Evolutionary conservation across 306 rosid species (phyloP), one percentile per base, ranked within the genome.

Genomic region (Dicorynia guianensis): DNA sequence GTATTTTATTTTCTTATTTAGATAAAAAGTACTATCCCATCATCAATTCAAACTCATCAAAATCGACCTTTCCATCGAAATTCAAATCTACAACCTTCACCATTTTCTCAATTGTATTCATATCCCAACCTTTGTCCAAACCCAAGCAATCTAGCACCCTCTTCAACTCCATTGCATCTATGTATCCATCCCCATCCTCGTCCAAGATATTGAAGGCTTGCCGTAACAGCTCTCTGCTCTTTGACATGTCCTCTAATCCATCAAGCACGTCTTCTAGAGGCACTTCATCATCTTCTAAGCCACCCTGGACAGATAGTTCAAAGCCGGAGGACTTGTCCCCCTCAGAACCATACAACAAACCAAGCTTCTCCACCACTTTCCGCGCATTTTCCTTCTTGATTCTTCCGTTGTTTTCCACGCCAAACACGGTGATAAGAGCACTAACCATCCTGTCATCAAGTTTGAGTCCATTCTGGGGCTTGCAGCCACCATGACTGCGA

Each of bases 141-240:
- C 97, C 97, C 83, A 95, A 79, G 61, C 98, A 91, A 46, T 94
- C 86, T 74, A 94, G 83, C 74, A 94, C 98, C 88, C 95, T 87
- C 81, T 94, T 94, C 88, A 91, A 74, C 90, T 94, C 97, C 85
- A 82, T 77, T 15, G 94, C 96, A 73, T 91, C 97, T 18, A 94
- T 89, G 47, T 87, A 94, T 13, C 98, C 95, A 78, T 94, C 87
- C 0, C 98, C 97, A 85, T 91, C 97, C 72, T 85, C 93, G 49
- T 94, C 98, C 55, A 94, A 94, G 36, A 91, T 94, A 69, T 94
- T 87, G 76, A 91, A 94, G 9, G 98, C 98, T 79, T 92, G 84
- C 1, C 9, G 75, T 19, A 94, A 65, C 5, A 94, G 49, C 82
- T 89, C 91, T 14, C 67, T 82, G 7, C 83, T 72, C 84, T 81